Evolutionary conservation across 352 stramenopile species (phyloP), one percentile per base, ranked within the genome.

Genomic region (Phytophthora constricta): DNA sequence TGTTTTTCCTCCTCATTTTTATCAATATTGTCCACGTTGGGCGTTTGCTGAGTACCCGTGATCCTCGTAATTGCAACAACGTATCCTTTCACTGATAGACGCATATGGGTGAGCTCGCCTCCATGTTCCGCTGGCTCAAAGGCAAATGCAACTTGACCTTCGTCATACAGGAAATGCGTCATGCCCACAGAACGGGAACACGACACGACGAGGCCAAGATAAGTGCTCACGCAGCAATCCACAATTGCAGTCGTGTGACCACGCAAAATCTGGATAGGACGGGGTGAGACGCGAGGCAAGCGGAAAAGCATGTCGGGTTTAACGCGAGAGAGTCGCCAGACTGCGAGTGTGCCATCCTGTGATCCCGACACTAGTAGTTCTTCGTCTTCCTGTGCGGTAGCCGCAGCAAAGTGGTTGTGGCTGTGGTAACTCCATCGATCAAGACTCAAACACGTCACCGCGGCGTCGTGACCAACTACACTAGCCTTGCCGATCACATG

Each of bases 401-500:
- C 59, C n/a, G 60, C 43, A 42, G 46, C 57, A 53, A 76, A 58
- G 22, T 75, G 51, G 43, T 47, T 72, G 54, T 75, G 70, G 17
- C 58, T 66, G 43, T 70, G 80, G 74, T 79, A 83, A 50, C 70
- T 83, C 52, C 87, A 82, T 22, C 77, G 75, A 67, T 93, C 86
- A 17, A 95, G 48, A 27, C 75, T 89, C 13, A 96, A 27, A 58
- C 87, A 95, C 27, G 89, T 93, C 23, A 96, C 77, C 2, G 78
- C 71, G 23, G 72, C 80, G 19, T 82, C 74, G 45, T 96, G 89
- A 0, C 89, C 89, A 3, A 86, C 84, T 10, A 94, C 86, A 55
- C 86, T 96, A 1, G 87, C 89, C 62, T 93, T 93, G 10, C 82
- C 89, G 22, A 95, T 60, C 17, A 96, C 74, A 43, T 95, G 89